Conservation (phyloP, 345 rosid species). For the Euphorbia tirucalli region DNA sequence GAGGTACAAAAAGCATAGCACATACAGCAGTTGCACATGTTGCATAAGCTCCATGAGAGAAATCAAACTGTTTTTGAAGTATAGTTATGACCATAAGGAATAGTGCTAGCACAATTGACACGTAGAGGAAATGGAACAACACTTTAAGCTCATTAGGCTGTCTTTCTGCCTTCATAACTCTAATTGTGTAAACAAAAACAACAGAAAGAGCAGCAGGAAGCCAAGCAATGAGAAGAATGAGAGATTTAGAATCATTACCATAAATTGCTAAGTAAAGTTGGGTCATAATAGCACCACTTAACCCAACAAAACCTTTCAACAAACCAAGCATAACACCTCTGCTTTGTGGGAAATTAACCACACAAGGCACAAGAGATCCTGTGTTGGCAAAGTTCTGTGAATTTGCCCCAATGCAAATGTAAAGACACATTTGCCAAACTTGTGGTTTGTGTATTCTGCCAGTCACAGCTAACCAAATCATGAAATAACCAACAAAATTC, state of each 20-base stretch:
- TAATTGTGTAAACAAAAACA: constrained; percentile 61
- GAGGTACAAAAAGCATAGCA: constrained; percentile 59
- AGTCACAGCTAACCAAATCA: constrained; percentile 23
- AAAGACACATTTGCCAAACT: constrained; percentile 27
- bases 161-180: constrained; percentile 46
- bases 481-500: constrained; percentile 27
- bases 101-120: constrained; percentile 61
- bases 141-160: constrained; percentile 58
- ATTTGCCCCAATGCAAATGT: constrained; percentile 19
- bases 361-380: constrained; percentile 21
- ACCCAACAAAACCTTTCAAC: constrained; percentile 22
- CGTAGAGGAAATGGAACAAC: constrained; percentile 56
- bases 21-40: constrained; percentile 44
- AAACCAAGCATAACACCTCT: constrained; percentile 20
- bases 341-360: constrained; percentile 23
- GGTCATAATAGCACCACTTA: constrained; percentile 84
- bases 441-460: constrained; percentile 18
- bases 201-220: constrained; percentile 79
- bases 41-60: constrained; percentile 52
- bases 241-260: constrained; percentile 69
- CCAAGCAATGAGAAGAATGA: constrained; percentile 78
- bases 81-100: constrained; percentile 67
- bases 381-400: constrained; percentile 17
- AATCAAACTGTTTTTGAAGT: constrained; percentile 46
- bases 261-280: constrained; percentile 79